Base-by-base conservation (phyloP, 768 basidiomycete genomes). In the Lactarius akahatsu region DNA sequence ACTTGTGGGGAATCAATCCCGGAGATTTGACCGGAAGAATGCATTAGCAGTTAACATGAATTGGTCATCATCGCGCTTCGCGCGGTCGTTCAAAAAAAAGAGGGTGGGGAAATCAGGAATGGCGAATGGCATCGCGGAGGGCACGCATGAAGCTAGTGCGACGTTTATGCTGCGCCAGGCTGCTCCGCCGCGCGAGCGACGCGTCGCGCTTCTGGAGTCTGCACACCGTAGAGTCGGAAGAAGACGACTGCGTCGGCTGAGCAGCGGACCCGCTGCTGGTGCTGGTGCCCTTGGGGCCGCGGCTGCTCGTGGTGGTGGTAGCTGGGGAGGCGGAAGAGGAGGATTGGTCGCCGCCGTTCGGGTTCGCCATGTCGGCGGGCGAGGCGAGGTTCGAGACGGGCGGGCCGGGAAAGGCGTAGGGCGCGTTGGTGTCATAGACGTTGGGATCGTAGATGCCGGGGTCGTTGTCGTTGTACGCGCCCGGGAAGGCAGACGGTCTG, bases 401-500 rank as follows among this genome's bases (percentile, higher is more conserved):
- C 26, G 59, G 59, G 23, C 70, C 70, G 38, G 70, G 70, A 26
- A 71, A 71, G 4, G 1, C 2, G 58, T 71, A 71, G 0, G 18
- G 1, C 18, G 47, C 4, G 13, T n/a, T 16, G 43, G 43, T 1
- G n/a, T 56, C 8, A 38, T 62, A 71, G 3, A 71, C 83, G 50
- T 77, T 73, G n/a, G 81, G 80, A 67, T 80, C 85, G 65, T 84
- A 83, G 74, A 92, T 88, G 56, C 91, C 91, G 4, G 90, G 85
- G 70, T 92, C 89, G 41, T 71, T 79, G 73, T 89, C 86, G 30
- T 73, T 81, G 77, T 93, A 93, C 20, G 83, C 90, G 28, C 91
- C 91, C 1, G 91, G 91, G 65, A 92, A 80, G 41, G 76, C n/a
- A 79, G 47, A 89, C 89, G 40, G 86, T 84, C 58, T 87, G 83